Percentiles rank a stretch among this genome's conserved stretches.
These are phyloP conservation scores for Allomyces javanicus DNA, from an alignment of 192 early-diverging fungal genomes.

Conservation along the genomic window DNA sequence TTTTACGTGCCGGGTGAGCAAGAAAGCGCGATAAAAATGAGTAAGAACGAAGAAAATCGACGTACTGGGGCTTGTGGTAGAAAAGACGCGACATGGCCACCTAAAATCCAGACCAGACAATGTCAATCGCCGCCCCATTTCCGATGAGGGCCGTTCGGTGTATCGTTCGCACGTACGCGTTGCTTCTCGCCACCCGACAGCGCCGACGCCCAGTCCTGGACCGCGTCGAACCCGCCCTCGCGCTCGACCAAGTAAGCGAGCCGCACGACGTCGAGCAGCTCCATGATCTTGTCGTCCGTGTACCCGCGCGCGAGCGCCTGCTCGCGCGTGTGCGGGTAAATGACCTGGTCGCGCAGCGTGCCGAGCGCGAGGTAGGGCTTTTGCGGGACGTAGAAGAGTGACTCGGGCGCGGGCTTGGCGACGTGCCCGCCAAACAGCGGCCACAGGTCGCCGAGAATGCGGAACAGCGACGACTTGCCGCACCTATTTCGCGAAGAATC, in stretches of 20 bases:
- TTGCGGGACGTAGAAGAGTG: slow-evolving; percentile 97
- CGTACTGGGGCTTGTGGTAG: slow-evolving; percentile 87
- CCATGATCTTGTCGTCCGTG: slow-evolving; percentile 58
- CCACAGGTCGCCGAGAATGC: slow-evolving; percentile 44
- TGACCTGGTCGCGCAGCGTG: slow-evolving; percentile 89
- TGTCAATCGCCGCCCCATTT: background rate
- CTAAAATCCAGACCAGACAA: slow-evolving; percentile 6
- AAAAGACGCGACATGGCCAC: slow-evolving; percentile 93
- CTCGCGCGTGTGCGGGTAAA: slow-evolving; percentile 74
- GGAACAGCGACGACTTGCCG: slow-evolving; percentile 41
- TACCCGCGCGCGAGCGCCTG: slow-evolving; percentile 53
- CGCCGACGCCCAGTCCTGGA: slow-evolving; percentile 74
- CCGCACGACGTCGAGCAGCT: slow-evolving; percentile 66
- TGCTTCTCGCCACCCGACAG: slow-evolving; percentile 95
- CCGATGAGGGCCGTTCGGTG: slow-evolving; percentile 2
- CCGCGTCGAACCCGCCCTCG: slow-evolving; percentile 78
- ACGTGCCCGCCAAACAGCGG: slow-evolving; percentile 47
- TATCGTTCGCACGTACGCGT: slow-evolving; percentile 21
- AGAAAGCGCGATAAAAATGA: too few relatives aligned
- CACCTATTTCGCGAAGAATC: slow-evolving; percentile 2
- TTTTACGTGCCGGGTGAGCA: too few relatives aligned
- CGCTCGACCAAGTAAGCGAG: slow-evolving; percentile 62
- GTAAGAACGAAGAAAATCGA: slow-evolving; percentile 8
- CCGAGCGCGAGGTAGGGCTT: slow-evolving; percentile 90
- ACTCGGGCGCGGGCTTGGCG: slow-evolving; percentile 50